phyloP scores from a whole-genome alignment of 1,139 yeast genomes.

The Suhomyces yuchorum region DNA sequence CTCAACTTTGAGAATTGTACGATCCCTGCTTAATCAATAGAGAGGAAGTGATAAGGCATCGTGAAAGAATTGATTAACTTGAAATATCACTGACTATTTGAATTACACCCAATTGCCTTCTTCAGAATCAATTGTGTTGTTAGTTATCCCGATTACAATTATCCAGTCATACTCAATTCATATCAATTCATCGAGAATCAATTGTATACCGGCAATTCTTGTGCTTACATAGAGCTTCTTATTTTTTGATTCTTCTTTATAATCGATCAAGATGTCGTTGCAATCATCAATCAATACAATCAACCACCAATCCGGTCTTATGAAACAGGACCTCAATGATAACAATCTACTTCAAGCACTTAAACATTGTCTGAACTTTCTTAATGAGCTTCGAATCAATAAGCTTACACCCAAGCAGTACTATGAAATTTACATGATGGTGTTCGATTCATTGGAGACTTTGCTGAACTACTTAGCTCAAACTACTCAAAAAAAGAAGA shows the following conservation, averaged over 20 bases:
- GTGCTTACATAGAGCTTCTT: no score
- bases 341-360: constrained; percentile 80
- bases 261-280: constrained; percentile 26
- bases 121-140: no score
- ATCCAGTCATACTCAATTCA: no score
- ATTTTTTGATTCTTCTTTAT: no score
- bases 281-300: constrained; percentile 60
- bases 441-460: constrained; percentile 79
- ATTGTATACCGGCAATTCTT: no score
- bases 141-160: no score
- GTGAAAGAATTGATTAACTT: not conserved
- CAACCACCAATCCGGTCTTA: constrained; percentile 68
- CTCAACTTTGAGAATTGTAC: not conserved
- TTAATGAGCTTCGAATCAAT: constrained; percentile 79
- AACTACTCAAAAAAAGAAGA: constrained; percentile 42
- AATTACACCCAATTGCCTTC: no score
- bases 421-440: constrained; percentile 85
- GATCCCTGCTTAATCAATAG: not conserved
- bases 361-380: constrained; percentile 81
- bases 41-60: not conserved
- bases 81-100: not conserved
- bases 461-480: constrained; percentile 66
- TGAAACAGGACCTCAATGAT: constrained; percentile 78
- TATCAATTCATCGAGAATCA: no score
- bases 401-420: constrained; percentile 85